phyloP scores from a whole-genome alignment of 2,329 filamentous ascomycete species.

The Mycocentrospora acerina region DNA sequence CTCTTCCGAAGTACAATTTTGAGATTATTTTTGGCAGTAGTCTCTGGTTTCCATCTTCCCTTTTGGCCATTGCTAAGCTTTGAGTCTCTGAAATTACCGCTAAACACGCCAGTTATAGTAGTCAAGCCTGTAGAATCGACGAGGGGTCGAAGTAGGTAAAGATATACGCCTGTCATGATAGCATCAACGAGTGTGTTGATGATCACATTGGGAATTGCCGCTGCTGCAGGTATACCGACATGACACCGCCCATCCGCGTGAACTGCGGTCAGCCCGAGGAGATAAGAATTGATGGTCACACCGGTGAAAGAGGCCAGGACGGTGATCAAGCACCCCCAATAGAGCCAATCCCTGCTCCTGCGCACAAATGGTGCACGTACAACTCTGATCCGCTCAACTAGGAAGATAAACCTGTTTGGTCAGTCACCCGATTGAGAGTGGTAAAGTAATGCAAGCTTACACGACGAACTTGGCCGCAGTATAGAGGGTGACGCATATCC shows the following conservation, averaged over 20 bases:
- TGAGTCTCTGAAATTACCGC: neutral
- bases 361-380: slow-evolving; percentile 27
- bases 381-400: slow-evolving; percentile 40
- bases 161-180: slow-evolving; percentile 34
- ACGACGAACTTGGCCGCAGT: slow-evolving; percentile 29
- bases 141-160: slow-evolving; percentile 29
- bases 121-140: slow-evolving; percentile 7
- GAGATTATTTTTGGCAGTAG: slow-evolving; percentile 13
- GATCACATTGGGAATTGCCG: slow-evolving; percentile 33
- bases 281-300: slow-evolving; percentile 21
- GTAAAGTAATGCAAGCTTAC: neutral
- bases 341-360: slow-evolving; percentile 31
- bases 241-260: slow-evolving; percentile 30
- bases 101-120: slow-evolving; percentile 3
- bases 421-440: neutral
- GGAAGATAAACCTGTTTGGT: slow-evolving; percentile 33
- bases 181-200: slow-evolving; percentile 38
- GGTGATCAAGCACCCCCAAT: slow-evolving; percentile 22
- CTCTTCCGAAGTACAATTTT: slow-evolving; percentile 19
- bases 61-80: neutral
- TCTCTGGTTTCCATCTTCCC: slow-evolving; percentile 5
- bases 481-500: slow-evolving; percentile 40
- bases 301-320: slow-evolving; percentile 17
- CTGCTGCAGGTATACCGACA: slow-evolving; percentile 35
- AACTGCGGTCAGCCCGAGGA: slow-evolving; percentile 28